Evolutionary conservation across 345 rosid species (phyloP), one percentile per base, ranked within the genome.

Genomic region (Brassica incana): DNA sequence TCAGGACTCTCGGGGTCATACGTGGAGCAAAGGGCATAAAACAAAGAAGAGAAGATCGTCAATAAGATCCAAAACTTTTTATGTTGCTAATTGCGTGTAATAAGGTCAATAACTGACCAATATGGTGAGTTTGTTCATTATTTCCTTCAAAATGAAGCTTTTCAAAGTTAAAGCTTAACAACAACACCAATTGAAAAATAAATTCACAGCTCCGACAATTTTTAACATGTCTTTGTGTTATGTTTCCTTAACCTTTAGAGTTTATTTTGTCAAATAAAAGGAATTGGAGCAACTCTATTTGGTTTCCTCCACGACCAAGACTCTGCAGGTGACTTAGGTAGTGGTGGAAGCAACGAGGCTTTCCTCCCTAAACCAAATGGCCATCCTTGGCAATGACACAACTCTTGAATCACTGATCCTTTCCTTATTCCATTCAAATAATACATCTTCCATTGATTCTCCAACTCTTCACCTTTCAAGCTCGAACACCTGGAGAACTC

Each of bases 1-100:
- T 92, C 98, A 29, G 98, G 98, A 70, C 90, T 95, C 76, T 87
- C 96, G 36, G 96, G 99, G 23, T 91, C 98, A 6, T 93, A 93
- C 71, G 87, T 95, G 74, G 98, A 95, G 77, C 93, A 90, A 66
- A 89, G 97, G 81, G 87, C 94, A 71, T 84, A 81, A 76, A 65
- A 58, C 54, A 0, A n/a, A 33, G 5, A 33, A 33, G 36, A 33
- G 6, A 32, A 32, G 35, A 32, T 32, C 5, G 35, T 32, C 35
- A 32, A 32, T 5, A 33, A 33, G 36, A 33, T 33, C 7, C 36
- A 33, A 27, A 27, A 27, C 30, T 27, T 27, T 27, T 27, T 27
- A 27, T 27, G 30, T 27, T 27, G 30, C 30, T 27, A 27, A 27
- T 5, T 33, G 36, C 36, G 36, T 33, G 5, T 75, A 71, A 80